Conservation (phyloP, 306 rosid species). For the Vigna angularis region DNA sequence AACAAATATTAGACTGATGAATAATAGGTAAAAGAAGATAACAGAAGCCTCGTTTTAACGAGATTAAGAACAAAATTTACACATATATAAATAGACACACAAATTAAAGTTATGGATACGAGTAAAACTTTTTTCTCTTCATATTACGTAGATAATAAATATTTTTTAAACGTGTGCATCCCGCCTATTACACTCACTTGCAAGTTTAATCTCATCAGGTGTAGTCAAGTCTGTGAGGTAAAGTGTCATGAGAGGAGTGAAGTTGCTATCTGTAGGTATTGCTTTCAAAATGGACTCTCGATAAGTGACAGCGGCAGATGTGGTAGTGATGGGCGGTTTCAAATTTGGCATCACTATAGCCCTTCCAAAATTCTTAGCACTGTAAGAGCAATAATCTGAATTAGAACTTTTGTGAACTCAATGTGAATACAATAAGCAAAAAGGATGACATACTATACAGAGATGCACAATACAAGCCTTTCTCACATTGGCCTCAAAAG, state of each 20-base stretch:
- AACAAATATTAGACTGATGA: constrained; percentile 16
- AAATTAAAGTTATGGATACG: constrained; percentile 1
- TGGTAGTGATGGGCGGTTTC: constrained; percentile 81
- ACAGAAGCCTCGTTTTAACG: constrained; percentile 13
- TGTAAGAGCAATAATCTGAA: constrained; percentile 43
- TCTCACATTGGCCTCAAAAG: not conserved
- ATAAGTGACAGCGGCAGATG: constrained; percentile 73
- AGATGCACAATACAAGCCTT: constrained; percentile 12
- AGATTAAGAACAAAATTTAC: not conserved
- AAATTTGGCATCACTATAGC: constrained; percentile 96
- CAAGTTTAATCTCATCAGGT: constrained; percentile 77
- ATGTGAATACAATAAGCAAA: not conserved
- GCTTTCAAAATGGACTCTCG: constrained; percentile 78
- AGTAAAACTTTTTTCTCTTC: not conserved
- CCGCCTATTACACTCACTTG: constrained; percentile 62
- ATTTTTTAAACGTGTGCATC: not conserved
- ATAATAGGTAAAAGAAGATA: not conserved
- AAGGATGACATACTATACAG: constrained; percentile 7
- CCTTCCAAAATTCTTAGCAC: constrained; percentile 82
- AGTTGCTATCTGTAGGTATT: constrained; percentile 64
- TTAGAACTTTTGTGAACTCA: not conserved
- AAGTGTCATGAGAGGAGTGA: constrained; percentile 93
- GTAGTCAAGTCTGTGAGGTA: constrained; percentile 83
- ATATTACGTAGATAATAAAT: constrained; percentile 12
- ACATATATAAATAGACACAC: not conserved